These are phyloP conservation scores for Cyclostephanos invisitatus DNA, from an alignment of 108 stramenopile species.

Conservation along the genomic window DNA sequence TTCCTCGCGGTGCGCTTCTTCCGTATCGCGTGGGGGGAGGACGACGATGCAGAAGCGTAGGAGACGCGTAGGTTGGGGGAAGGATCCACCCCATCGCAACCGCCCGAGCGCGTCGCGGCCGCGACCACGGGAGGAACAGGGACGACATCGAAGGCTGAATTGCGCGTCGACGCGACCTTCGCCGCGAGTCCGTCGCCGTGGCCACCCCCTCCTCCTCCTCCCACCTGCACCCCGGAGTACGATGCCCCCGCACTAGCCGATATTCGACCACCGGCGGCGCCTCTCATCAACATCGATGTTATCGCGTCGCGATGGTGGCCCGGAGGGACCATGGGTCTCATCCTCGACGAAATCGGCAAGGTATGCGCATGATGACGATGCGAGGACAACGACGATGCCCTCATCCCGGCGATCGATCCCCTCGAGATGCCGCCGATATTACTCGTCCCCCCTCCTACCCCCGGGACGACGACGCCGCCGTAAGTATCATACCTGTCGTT, in stretches of 20 bases:
- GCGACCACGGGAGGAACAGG: background rate
- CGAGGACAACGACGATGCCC: background rate
- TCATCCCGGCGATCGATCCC: background rate
- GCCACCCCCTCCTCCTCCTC: too few relatives aligned
- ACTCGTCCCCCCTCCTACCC: too few relatives aligned
- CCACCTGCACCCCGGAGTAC: too few relatives aligned
- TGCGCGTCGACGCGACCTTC: too few relatives aligned
- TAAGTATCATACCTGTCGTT: background rate
- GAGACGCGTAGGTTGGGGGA: background rate
- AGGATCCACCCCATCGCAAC: background rate
- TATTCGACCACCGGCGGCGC: background rate
- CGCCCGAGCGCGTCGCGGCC: background rate
- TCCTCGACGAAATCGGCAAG: background rate
- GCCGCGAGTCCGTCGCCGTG: too few relatives aligned
- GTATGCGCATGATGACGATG: background rate
- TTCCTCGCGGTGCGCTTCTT: slow-evolving; percentile 6
- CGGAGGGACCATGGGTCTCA: background rate
- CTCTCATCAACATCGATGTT: background rate
- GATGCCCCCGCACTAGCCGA: background rate
- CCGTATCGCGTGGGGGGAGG: background rate
- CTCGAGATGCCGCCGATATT: background rate
- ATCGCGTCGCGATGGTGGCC: background rate
- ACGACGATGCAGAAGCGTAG: background rate
- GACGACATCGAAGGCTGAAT: background rate
- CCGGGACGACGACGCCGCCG: background rate